A percentile compares a stretch with the other conserved stretches of the same genome.
Evolutionary conservation across 495 filamentous ascomycete genomes (phyloP).

Genomic region (Amorphotheca resinae): DNA sequence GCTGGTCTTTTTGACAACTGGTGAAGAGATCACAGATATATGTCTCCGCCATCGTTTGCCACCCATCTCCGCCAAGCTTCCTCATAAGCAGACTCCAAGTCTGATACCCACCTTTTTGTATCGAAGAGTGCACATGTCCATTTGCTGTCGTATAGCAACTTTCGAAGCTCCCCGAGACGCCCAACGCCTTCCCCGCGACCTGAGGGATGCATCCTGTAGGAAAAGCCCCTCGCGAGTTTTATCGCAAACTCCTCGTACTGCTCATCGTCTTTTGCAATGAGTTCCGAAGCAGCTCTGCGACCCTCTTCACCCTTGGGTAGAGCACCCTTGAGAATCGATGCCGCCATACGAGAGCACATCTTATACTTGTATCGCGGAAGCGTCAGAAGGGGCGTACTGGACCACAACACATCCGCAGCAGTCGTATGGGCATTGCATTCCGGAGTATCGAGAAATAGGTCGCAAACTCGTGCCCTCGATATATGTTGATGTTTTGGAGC

Average conservation of each 20-base stretch:
- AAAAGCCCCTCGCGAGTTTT: slow-evolving; percentile 51
- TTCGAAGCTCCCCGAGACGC: slow-evolving; percentile 60
- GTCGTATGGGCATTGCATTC: slow-evolving; percentile 99
- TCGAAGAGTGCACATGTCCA: slow-evolving; percentile 83
- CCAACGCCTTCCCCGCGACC: slow-evolving; percentile 47
- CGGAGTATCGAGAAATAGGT: slow-evolving; percentile 92
- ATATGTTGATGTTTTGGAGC: slow-evolving; percentile 95
- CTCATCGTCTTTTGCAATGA: slow-evolving; percentile 68
- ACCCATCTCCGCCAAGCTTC: slow-evolving; percentile 86
- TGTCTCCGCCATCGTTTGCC: slow-evolving; percentile 76
- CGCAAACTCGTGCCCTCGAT: slow-evolving; percentile 76
- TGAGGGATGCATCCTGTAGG: slow-evolving; percentile 38
- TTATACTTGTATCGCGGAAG: slow-evolving; percentile 94
- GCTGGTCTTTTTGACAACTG: neutral
- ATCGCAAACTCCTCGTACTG: slow-evolving; percentile 75
- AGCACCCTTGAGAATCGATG: slow-evolving; percentile 82
- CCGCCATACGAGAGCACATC: slow-evolving; percentile 98
- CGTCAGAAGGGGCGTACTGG: slow-evolving; percentile 84
- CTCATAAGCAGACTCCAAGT: slow-evolving; percentile 81
- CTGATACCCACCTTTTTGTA: slow-evolving; percentile 81
- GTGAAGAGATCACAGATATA: slow-evolving; percentile 35
- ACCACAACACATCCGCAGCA: slow-evolving; percentile 92
- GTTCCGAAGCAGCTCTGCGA: slow-evolving; percentile 51
- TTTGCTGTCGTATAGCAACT: slow-evolving; percentile 66
- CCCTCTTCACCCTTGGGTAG: slow-evolving; percentile 60